Base-by-base conservation (phyloP, 2,329 filamentous ascomycete species). In the Colletotrichum lupini region DNA sequence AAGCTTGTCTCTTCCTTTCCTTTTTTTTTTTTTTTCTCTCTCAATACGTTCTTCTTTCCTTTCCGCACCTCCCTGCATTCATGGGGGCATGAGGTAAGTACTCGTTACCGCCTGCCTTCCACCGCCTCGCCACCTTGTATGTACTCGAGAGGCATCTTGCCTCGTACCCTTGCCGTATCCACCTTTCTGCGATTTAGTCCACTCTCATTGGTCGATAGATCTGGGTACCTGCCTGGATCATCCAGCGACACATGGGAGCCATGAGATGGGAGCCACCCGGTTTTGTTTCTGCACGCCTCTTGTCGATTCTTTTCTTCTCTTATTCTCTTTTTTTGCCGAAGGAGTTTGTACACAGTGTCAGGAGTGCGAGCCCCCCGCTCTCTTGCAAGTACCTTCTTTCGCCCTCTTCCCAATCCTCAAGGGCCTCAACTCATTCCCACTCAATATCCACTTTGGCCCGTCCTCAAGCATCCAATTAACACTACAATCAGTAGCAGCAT, bases 201-300 rank as follows among this genome's bases (percentile, higher is more conserved):
- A 32, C 30, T 32, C 2, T 32, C 42, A 65, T 65, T 73, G 69
- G 70, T 7, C 16, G 1, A 16, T 9, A 4, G 5, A 19, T 19
- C 30, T 67, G 68, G 70, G 66, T 60, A 60, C 70, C 66, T 69
- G 66, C 70, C 69, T 68, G 65, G 52, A 42, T 53, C 46, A 42
- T 59, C 65, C 60, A 37, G 37, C 52, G 52, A 68, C 63, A 68
- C 68, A 72, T 72, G 68, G 65, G 58, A 68, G 59, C 59, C 69
- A 69, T 69, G 69, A 69, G 69, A 68, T 63, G 55, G 42, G 69
- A 49, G 52, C 66, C 66, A 60, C 58, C 42, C 53, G 22, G 57
- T 53, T 9, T 37, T 65, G 60, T 63, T 60, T 59, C 46, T 37
- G 42, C 53, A 53, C 37, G 55, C 53, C 62, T 61, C 62, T 61